These are phyloP conservation scores for Eucalyptus pauciflora DNA, from an alignment of 345 rosid genomes.

Conservation along the genomic window DNA sequence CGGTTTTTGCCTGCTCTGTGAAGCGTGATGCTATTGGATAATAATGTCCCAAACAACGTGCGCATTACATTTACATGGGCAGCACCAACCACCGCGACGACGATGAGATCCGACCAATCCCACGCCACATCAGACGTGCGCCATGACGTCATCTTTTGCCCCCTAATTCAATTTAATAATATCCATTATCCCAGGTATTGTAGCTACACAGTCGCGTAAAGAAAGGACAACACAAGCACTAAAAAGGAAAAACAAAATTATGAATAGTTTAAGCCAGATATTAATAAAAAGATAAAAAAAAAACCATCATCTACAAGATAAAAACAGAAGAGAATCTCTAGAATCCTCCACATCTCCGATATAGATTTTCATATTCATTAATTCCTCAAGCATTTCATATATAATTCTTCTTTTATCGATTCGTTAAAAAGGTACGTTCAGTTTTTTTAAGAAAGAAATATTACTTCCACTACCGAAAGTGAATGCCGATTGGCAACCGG, in stretches of 20 bases:
- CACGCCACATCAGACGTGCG: not conserved
- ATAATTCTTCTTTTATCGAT: not conserved
- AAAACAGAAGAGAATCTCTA: not conserved
- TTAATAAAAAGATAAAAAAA: not conserved
- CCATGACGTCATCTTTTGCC: not conserved
- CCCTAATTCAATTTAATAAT: not conserved
- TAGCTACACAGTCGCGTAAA: not conserved
- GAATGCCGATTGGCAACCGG: not conserved
- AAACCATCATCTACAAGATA: not conserved
- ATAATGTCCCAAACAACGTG: not conserved
- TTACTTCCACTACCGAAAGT: not conserved
- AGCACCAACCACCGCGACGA: not conserved
- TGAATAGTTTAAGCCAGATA: not conserved
- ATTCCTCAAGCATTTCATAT: rapidly evolving
- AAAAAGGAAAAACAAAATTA: too few relatives aligned
- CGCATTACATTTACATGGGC: not conserved
- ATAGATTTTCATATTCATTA: not conserved
- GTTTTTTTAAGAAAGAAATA: not conserved
- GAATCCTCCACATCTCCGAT: not conserved
- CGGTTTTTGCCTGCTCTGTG: not conserved
- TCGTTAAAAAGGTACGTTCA: not conserved
- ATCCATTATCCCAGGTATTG: rapidly evolving
- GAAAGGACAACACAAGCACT: not conserved
- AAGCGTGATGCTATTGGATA: rapidly evolving
- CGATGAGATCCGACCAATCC: not conserved